Conservation (phyloP, 371 early-diverging fungal species). For the Circinella minor region DNA sequence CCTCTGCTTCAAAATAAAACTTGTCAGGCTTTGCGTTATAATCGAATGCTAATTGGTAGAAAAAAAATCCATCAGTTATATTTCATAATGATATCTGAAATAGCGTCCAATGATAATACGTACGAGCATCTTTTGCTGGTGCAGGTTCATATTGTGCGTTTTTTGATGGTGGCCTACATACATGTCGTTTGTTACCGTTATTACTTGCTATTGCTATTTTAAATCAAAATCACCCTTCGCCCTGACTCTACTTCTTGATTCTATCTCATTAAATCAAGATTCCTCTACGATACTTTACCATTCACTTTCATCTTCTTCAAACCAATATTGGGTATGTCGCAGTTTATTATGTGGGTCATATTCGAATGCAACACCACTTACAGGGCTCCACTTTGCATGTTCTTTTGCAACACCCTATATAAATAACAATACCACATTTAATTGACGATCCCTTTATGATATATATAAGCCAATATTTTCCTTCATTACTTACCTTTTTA, state of each 20-base stretch:
- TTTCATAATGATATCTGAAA: background rate
- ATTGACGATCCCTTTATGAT: too few relatives aligned
- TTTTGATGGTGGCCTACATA: constrained; percentile 68
- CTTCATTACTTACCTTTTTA: constrained; percentile 61
- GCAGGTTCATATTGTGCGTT: constrained; percentile 76
- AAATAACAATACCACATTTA: background rate
- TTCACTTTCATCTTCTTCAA: constrained; percentile 87
- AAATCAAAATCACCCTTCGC: too few relatives aligned
- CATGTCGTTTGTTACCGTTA: too few relatives aligned
- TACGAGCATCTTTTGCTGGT: constrained; percentile 65
- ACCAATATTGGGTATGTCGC: constrained; percentile 95
- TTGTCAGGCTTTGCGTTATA: constrained; percentile 83
- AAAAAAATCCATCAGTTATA: background rate
- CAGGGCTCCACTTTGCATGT: constrained; percentile 99
- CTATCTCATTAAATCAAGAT: too few relatives aligned
- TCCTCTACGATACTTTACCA: constrained; percentile 61
- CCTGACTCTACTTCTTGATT: too few relatives aligned
- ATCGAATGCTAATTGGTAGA: constrained; percentile 70
- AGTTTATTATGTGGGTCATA: constrained; percentile 98
- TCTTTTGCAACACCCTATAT: constrained; percentile 92
- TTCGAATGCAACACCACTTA: constrained; percentile 92
- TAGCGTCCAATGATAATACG: constrained; percentile 16
- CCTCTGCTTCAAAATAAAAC: constrained; percentile 92
- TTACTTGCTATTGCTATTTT: too few relatives aligned
- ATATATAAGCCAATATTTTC: too few relatives aligned